A percentile compares a stretch with the other conserved stretches of the same genome.
Evolutionary conservation across 75 land plant species (phyloP).

Genomic region (Larix kaempferi): DNA sequence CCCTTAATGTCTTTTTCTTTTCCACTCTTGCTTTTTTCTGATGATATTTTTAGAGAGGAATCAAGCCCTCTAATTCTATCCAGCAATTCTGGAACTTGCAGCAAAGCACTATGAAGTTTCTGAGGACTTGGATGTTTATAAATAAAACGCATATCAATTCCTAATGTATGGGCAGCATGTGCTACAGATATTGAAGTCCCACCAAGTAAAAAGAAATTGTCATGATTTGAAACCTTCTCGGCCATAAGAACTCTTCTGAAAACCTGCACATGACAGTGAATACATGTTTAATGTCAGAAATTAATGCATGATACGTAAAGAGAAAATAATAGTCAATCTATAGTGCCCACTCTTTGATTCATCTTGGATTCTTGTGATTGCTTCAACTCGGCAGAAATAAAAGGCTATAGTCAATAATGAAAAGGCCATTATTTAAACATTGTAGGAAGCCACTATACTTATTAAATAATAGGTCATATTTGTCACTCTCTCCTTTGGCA

Average conservation of each 20-base stretch:
- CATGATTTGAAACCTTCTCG: constrained; percentile 40
- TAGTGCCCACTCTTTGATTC: not conserved
- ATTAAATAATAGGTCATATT: not conserved
- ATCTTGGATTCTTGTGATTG: not conserved
- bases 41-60: not conserved
- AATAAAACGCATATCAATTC: constrained; percentile 64
- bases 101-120: constrained; percentile 29
- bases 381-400: not conserved
- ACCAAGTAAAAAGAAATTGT: constrained; percentile 73
- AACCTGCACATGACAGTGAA: constrained; percentile 27
- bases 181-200: constrained; percentile 86
- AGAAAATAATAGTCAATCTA: not conserved
- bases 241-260: constrained; percentile 50
- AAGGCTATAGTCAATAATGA: not conserved
- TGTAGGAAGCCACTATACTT: not conserved
- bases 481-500: not conserved
- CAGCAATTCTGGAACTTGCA: constrained; percentile 9
- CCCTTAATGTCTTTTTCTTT: not conserved
- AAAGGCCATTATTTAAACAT: not conserved
- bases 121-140: constrained; percentile 45
- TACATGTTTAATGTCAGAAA: not conserved
- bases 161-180: constrained; percentile 51
- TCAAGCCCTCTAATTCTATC: not conserved
- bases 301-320: not conserved
- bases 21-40: not conserved